These are phyloP conservation scores for Yueomyces sp. DNA, from an alignment of 805 yeast genomes.

Conservation along the genomic window DNA sequence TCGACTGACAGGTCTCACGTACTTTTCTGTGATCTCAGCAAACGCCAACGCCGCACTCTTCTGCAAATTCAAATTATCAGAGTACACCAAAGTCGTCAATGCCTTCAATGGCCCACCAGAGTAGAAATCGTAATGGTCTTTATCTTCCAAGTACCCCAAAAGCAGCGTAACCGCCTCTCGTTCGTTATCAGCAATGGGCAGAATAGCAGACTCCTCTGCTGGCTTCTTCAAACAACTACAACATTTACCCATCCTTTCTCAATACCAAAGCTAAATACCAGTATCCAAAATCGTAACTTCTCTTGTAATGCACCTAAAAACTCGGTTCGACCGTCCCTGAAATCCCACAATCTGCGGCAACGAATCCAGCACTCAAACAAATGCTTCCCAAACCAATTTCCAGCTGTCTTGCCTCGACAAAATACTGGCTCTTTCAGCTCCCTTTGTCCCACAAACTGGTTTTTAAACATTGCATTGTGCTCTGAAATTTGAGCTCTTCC, in stretches of 20 bases:
- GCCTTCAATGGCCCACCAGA: constrained; percentile 77
- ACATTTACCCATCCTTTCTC: constrained; percentile 34
- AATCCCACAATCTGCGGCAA: too few species aligned
- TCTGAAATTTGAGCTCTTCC: too few species aligned
- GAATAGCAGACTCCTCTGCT: constrained; percentile 35
- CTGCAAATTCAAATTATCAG: constrained; percentile 89
- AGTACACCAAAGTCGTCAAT: constrained; percentile 80
- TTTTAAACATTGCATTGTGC: too few species aligned
- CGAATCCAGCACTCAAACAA: too few species aligned
- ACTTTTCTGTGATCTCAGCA: constrained; percentile 96
- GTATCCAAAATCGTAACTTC: too few species aligned
- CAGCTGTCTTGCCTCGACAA: too few species aligned
- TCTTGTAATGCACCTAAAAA: too few species aligned
- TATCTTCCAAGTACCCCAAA: constrained; percentile 77
- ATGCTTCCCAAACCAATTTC: too few species aligned
- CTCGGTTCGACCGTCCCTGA: too few species aligned
- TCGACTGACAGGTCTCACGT: constrained; percentile 77
- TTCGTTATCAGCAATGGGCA: constrained; percentile 89
- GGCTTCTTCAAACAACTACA: constrained; percentile 32
- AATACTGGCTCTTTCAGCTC: too few species aligned
- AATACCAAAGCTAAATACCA: too few species aligned
- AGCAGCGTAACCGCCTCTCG: constrained; percentile 90
- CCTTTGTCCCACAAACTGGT: too few species aligned
- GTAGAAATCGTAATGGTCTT: constrained; percentile 66
- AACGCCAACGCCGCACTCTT: constrained; percentile 96